Evolutionary conservation across 768 basidiomycete species (phyloP).

Genomic region (Lentinula boryana): DNA sequence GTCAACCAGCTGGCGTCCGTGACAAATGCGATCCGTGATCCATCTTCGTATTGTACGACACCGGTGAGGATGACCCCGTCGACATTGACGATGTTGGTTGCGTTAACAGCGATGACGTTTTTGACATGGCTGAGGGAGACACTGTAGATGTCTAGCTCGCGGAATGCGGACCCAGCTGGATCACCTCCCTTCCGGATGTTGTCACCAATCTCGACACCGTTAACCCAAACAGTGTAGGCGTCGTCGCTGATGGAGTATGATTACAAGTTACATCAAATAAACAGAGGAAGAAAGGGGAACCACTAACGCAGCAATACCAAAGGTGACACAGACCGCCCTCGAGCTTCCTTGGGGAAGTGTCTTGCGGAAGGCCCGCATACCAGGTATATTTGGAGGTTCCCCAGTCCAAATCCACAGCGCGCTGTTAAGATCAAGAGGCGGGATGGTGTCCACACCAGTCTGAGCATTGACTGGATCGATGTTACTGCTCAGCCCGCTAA

Average conservation of each 20-base stretch:
- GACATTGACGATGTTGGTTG: background rate
- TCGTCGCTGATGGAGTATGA: background rate
- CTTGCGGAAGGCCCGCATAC: background rate
- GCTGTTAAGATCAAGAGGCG: background rate
- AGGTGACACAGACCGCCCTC: background rate
- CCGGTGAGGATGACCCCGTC: background rate
- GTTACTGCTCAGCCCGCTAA: background rate
- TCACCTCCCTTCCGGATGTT: background rate
- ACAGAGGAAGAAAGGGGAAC: background rate
- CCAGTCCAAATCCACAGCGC: background rate
- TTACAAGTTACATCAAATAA: background rate
- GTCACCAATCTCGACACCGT: background rate
- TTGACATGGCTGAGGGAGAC: background rate
- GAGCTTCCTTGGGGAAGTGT: background rate
- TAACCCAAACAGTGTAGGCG: background rate
- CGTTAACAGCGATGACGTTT: background rate
- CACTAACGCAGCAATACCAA: background rate
- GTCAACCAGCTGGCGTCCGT: background rate
- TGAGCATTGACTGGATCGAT: background rate
- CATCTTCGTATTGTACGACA: background rate
- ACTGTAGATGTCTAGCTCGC: background rate
- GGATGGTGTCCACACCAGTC: background rate
- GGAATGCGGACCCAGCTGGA: background rate
- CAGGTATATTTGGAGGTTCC: background rate
- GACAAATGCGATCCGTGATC: background rate